Evolutionary conservation across 768 basidiomycete species (phyloP).

Genomic region (Tylopilus cervinicoccineus): DNA sequence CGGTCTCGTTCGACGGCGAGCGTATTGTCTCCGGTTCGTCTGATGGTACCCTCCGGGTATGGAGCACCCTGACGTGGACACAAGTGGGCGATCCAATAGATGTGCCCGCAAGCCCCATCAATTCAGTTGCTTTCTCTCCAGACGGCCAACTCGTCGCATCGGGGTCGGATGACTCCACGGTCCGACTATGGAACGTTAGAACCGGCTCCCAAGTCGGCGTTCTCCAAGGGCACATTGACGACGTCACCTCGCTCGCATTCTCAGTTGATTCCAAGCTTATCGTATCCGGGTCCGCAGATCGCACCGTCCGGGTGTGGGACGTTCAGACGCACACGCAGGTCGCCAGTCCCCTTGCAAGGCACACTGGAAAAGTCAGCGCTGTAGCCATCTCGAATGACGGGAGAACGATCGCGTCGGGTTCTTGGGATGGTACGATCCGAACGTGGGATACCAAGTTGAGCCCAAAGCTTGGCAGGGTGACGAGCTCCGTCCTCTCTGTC

Average conservation of each 20-base stretch:
- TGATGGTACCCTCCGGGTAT: neutral
- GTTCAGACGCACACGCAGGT: neutral
- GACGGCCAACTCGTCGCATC: neutral
- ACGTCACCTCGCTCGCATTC: neutral
- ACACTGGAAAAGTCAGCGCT: neutral
- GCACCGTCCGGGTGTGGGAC: neutral
- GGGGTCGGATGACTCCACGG: neutral
- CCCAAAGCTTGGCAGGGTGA: neutral
- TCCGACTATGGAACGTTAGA: neutral
- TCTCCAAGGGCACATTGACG: neutral
- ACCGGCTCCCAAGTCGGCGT: neutral
- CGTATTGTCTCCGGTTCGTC: neutral
- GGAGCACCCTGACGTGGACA: neutral
- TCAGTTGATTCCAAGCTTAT: neutral
- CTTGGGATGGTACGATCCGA: neutral
- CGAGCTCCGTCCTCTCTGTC: slow-evolving; percentile 1
- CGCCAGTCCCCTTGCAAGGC: neutral
- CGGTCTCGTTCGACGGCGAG: neutral
- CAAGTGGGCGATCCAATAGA: neutral
- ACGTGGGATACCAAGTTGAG: neutral
- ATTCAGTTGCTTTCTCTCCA: neutral
- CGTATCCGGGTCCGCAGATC: neutral
- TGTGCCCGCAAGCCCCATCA: neutral
- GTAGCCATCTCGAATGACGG: neutral
- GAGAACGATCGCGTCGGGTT: neutral